Conservation (phyloP, 148 eudicot genomes). For the Gaultheria prostrata region DNA sequence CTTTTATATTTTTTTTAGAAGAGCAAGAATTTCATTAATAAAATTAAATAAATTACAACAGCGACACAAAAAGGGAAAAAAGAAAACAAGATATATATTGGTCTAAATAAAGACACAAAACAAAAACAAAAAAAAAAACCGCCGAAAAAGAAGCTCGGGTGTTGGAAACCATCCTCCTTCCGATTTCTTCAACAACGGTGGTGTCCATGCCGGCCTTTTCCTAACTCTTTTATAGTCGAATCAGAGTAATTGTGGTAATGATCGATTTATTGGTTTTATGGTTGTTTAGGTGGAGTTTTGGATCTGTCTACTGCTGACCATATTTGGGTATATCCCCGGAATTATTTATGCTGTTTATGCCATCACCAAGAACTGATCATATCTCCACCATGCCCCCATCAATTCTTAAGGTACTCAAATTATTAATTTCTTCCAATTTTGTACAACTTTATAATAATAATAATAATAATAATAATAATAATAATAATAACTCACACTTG, state of each 20-base stretch:
- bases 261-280: background rate
- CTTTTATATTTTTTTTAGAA: no score
- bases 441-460: background rate
- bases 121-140: no score
- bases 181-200: no score
- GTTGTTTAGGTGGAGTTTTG: conserved; percentile 44
- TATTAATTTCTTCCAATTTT: background rate
- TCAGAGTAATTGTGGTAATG: background rate
- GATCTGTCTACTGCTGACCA: conserved; percentile 47
- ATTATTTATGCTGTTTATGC: conserved; percentile 49
- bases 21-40: no score
- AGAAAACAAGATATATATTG: no score
- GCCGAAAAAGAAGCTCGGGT: no score
- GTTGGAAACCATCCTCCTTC: no score
- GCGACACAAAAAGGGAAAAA: no score
- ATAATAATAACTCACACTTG: background rate
- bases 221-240: no score
- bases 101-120: no score
- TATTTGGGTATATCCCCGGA: conserved; percentile 47
- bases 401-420: background rate
- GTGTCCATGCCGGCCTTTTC: no score
- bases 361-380: conserved; percentile 34
- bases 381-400: background rate
- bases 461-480: background rate
- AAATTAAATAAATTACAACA: no score